These are phyloP conservation scores for Fusarium compactum DNA, from an alignment of 2,329 filamentous ascomycete genomes.

Conservation along the genomic window DNA sequence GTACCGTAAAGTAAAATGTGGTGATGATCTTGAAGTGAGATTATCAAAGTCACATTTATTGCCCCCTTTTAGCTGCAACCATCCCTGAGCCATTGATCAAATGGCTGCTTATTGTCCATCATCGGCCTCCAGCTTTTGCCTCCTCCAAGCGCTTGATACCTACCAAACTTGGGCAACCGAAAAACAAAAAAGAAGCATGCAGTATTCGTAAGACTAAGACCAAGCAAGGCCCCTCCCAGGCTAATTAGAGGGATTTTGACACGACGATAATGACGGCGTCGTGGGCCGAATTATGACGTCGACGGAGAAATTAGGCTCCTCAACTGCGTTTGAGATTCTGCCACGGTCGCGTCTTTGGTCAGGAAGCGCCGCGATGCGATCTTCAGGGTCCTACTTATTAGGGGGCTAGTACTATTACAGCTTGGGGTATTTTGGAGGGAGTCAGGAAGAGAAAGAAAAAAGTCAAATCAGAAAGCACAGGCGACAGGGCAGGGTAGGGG, in stretches of 20 bases:
- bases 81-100: slow-evolving; percentile 11
- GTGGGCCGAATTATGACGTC: slow-evolving; percentile 39
- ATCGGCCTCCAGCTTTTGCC: slow-evolving; percentile 15
- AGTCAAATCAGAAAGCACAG: not conserved
- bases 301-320: slow-evolving; percentile 38
- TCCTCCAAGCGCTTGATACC: slow-evolving; percentile 7
- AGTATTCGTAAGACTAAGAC: slow-evolving; percentile 10
- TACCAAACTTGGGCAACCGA: not conserved
- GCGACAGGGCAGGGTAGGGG: not conserved
- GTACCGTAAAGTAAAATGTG: not conserved
- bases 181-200: not conserved
- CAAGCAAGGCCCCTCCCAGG: not conserved
- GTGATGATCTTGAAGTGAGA: not conserved
- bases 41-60: slow-evolving; percentile 7
- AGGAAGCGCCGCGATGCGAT: slow-evolving; percentile 38
- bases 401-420: slow-evolving; percentile 27
- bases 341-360: slow-evolving; percentile 24
- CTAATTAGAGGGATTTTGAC: slow-evolving; percentile 37
- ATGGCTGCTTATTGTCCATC: slow-evolving; percentile 11
- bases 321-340: slow-evolving; percentile 32
- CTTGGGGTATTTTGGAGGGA: slow-evolving; percentile 11
- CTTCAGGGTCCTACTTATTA: slow-evolving; percentile 46
- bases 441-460: not conserved
- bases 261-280: slow-evolving; percentile 32
- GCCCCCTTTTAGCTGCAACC: slow-evolving; percentile 23